Evolutionary conservation across 1,284 basidiomycete species (phyloP).

Genomic region (Trametes polyzona): DNA sequence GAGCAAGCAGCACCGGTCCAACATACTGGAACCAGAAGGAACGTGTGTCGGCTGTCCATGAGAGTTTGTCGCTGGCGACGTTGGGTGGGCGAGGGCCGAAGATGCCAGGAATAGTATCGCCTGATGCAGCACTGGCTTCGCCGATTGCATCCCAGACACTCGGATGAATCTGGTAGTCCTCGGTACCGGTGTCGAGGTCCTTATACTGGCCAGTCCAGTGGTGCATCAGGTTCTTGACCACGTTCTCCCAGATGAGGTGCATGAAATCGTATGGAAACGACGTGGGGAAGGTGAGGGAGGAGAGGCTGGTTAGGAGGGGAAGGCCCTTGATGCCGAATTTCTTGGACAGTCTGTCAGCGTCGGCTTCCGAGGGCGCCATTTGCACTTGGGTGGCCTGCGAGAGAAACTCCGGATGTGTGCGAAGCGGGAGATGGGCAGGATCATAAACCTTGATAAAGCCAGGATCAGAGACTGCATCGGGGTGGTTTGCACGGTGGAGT

Average conservation of each 20-base stretch:
- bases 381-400: constrained; percentile 40
- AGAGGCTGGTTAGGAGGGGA: constrained; percentile 38
- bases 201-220: constrained; percentile 48
- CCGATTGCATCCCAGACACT: constrained; percentile 47
- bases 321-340: constrained; percentile 46
- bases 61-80: constrained; percentile 34
- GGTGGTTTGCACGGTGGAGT: constrained; percentile 24
- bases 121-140: constrained; percentile 33
- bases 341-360: constrained; percentile 35
- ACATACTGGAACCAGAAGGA: constrained; percentile 45
- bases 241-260: constrained; percentile 50
- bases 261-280: constrained; percentile 54
- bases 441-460: constrained; percentile 32
- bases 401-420: constrained; percentile 39
- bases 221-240: constrained; percentile 42
- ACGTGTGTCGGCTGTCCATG: constrained; percentile 38
- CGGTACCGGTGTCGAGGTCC: constrained; percentile 38
- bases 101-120: constrained; percentile 41
- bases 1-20: constrained; percentile 42
- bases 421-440: constrained; percentile 41
- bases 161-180: constrained; percentile 35
- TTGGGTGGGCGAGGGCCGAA: constrained; percentile 45
- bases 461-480: background rate
- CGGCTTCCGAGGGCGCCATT: constrained; percentile 26
- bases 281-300: constrained; percentile 41